Base-by-base conservation (phyloP, 129 eudicot species). In the Solidago caesia region DNA sequence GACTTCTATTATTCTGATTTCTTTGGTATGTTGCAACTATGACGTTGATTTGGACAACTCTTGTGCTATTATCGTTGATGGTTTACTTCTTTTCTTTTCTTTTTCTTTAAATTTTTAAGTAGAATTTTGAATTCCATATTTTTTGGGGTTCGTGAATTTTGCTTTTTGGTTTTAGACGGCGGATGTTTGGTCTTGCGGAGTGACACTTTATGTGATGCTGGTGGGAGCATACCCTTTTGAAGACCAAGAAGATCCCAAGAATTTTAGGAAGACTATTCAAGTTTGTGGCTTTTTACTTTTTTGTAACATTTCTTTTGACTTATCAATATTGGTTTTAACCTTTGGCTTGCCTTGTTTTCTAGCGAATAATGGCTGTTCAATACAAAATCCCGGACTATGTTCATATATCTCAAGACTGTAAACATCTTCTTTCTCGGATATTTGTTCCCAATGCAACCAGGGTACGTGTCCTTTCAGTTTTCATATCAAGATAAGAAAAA, bases 151-250 rank as follows among this genome's bases (percentile, higher is more conserved):
- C 52, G 61, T 49, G 44, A 46, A 45, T 64, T 77, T 68, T 73
- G 55, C 8, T 77, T 56, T 63, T 14, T 79, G 45, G 16, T 58
- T 5, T 29, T 80, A 92, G 98, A 73, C 85, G 43, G 98, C 98
- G 8, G 98, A 92, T 80, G 98, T 92, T 44, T 92, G 98, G 98
- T 92, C 98, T 12, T 92, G 98, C 83, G 98, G 98, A 65, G 98
- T 89, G 82, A 92, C 98, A 45, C 95, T 92, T 7, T 92, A 92
- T 52, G 98, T 92, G 52, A 92, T 89, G 98, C 86, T 92, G 27
- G 96, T 89, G 21, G 98, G 98, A 67, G 96, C 98, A 49, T 92
- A 92, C 67, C 98, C 98, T 65, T 92, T 92, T 71, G 98, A 92
- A 84, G 98, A 92, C 64, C 98, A 85, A 82, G 92, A 92, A 76